These are phyloP conservation scores for Aspergillus spinulosporus DNA, from an alignment of 2,329 filamentous ascomycete genomes.

Conservation along the genomic window DNA sequence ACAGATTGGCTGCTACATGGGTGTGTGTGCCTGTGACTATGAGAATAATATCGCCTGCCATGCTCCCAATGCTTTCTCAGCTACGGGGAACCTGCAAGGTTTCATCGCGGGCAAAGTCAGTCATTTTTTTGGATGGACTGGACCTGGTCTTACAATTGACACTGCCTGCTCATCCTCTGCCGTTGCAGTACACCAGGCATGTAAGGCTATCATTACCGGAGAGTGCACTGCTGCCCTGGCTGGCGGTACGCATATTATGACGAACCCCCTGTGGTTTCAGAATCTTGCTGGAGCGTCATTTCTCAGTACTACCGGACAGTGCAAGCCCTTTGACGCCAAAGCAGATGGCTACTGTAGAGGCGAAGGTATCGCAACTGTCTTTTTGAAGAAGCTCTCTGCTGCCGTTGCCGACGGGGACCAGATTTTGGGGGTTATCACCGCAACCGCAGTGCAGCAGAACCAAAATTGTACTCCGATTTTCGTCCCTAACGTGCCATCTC, in stretches of 20 bases:
- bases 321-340: conserved; percentile 49
- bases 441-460: conserved; percentile 36
- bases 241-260: conserved; percentile 39
- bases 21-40: conserved; percentile 41
- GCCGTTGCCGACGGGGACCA: conserved; percentile 49
- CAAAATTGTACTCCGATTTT: conserved; percentile 28
- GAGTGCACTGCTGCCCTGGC: conserved; percentile 32
- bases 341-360: conserved; percentile 56
- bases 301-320: conserved; percentile 47
- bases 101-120: conserved; percentile 37
- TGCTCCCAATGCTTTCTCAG: conserved; percentile 39
- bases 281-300: conserved; percentile 41
- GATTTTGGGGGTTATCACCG: conserved; percentile 47
- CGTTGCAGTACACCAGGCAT: conserved; percentile 36
- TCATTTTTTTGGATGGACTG: conserved; percentile 47
- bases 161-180: conserved; percentile 46
- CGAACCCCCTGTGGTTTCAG: conserved; percentile 26
- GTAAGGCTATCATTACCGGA: conserved; percentile 23
- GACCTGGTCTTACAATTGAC: conserved; percentile 44
- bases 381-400: conserved; percentile 50
- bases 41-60: conserved; percentile 44
- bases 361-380: conserved; percentile 49
- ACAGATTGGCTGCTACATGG: conserved; percentile 45
- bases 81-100: conserved; percentile 28
- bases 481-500: conserved; percentile 23